Evolutionary conservation across 2,329 filamentous ascomycete species (phyloP).

Genomic region (Sphaceloma murrayae): DNA sequence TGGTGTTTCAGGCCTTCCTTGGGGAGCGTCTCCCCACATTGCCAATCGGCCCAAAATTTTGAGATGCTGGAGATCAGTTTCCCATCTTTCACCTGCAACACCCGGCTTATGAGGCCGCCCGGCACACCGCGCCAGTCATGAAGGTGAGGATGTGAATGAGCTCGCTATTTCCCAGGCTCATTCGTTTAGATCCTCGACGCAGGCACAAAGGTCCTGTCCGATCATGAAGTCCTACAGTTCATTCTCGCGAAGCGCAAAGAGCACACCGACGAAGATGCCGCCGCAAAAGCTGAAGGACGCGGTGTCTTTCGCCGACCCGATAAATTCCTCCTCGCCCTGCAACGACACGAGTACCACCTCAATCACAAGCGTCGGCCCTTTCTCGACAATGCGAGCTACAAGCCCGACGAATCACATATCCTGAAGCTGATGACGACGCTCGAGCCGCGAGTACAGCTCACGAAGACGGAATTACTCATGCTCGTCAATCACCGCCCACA

Average conservation of each 20-base stretch:
- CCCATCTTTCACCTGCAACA: no score
- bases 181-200: slow-evolving; percentile 28
- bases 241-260: slow-evolving; percentile 26
- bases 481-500: slow-evolving; percentile 28
- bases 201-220: slow-evolving; percentile 29
- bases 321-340: slow-evolving; percentile 25
- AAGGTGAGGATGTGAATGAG: background rate
- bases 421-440: slow-evolving; percentile 21
- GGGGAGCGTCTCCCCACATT: no score
- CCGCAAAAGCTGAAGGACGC: slow-evolving; percentile 22
- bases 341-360: slow-evolving; percentile 20
- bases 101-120: no score
- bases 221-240: slow-evolving; percentile 30
- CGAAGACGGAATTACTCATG: slow-evolving; percentile 29
- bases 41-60: no score
- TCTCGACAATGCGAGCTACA: slow-evolving; percentile 21
- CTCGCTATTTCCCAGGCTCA: background rate
- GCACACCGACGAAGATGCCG: slow-evolving; percentile 26
- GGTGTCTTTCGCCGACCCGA: slow-evolving; percentile 23
- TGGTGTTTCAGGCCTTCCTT: no score
- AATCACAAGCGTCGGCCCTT: slow-evolving; percentile 21
- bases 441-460: slow-evolving; percentile 27
- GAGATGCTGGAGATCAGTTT: no score
- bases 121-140: no score
- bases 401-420: slow-evolving; percentile 23